Base-by-base conservation (phyloP, 257 asterid genomes). In the Sherardia arvensis region DNA sequence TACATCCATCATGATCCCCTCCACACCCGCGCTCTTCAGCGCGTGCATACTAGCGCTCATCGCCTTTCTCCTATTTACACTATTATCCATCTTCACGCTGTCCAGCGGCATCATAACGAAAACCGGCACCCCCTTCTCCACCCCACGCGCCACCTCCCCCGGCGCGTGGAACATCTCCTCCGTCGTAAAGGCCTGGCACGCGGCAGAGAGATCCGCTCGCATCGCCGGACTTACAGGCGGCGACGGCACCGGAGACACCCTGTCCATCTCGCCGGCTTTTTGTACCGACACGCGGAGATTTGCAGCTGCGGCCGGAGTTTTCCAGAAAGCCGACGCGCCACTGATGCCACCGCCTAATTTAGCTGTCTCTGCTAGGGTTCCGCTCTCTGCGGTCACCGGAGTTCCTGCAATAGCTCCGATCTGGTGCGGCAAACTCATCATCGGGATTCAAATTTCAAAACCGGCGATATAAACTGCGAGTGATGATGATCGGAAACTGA, bases 71-170 rank as follows among this genome's bases (percentile, higher is more conserved):
- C 97, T 54, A 55, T 90, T 93, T 81, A 93, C 94, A 40, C 84
- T 74, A 73, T 93, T 91, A 25, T 80, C 84, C 96, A 83, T 82
- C 59, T 78, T 85, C 78, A 93, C 99, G 65, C 95, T 89, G 66
- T 93, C 99, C 75, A 93, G 65, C 48, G 99, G 99, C 99, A 90
- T 93, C 99, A 93, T 93, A 12, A 93, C 99, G 59, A 76, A 93
- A 38, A 93, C 95, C 61, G 99, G 97, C 38, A 90, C 94, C 26
- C 99, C 99, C 47, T 63, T 78, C 23, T 65, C 79, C 61, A 53
- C 65, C 33, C 33, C 76, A 73, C 69, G 59, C 59, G 61, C 47
- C 53, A 45, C 66, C 56, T 14, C 51, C 65, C 36, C 76, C 69
- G 26, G 72, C 76, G 21, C 33, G 48, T 11, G 53, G 67, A 53